Conservation (phyloP, 192 early-diverging fungal species). For the Coemansia furcata region DNA sequence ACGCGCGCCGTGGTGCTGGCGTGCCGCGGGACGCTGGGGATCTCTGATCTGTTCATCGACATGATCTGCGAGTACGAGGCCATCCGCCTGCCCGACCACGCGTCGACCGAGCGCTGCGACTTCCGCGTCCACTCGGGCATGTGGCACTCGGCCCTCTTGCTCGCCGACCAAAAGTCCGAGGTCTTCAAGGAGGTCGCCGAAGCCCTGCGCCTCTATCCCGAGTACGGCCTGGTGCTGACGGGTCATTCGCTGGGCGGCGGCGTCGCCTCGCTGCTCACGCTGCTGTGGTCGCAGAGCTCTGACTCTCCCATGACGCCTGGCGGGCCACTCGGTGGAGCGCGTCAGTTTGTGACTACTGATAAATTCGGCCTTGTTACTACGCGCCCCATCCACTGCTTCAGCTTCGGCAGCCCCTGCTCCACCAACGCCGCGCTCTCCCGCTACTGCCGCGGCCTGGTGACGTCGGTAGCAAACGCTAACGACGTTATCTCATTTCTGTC, state of each 20-base stretch:
- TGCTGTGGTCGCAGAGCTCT: conserved; percentile 62
- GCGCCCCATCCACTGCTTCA: conserved; percentile 80
- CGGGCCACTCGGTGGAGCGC: conserved; percentile 31
- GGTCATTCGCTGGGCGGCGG: conserved; percentile 90
- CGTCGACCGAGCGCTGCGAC: conserved; percentile 7
- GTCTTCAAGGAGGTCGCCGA: conserved; percentile 71
- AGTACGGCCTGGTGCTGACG: conserved; percentile 79
- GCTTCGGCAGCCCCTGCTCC: conserved; percentile 81
- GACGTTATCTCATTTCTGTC: conserved; percentile 79
- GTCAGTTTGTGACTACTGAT: conserved; percentile 63
- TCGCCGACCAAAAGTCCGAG: conserved; percentile 64
- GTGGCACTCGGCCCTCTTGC: conserved; percentile 71
- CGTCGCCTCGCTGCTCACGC: conserved; percentile 72
- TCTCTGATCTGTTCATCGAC: conserved; percentile 87
- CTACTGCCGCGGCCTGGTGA: conserved; percentile 70
- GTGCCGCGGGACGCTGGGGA: conserved; percentile 82
- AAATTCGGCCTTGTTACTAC: conserved; percentile 64
- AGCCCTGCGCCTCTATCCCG: conserved; percentile 67
- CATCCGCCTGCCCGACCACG: conserved; percentile 19
- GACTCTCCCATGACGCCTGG: conserved; percentile 27
- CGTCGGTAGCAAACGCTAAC: conserved; percentile 76
- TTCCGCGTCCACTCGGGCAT: conserved; percentile 82
- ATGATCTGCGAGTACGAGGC: conserved; percentile 72
- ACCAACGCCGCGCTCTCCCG: conserved; percentile 67
- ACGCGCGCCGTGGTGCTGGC: conserved; percentile 74